Evolutionary conservation across 2,329 filamentous ascomycete species (phyloP).

Genomic region (Sporothrix pallida): DNA sequence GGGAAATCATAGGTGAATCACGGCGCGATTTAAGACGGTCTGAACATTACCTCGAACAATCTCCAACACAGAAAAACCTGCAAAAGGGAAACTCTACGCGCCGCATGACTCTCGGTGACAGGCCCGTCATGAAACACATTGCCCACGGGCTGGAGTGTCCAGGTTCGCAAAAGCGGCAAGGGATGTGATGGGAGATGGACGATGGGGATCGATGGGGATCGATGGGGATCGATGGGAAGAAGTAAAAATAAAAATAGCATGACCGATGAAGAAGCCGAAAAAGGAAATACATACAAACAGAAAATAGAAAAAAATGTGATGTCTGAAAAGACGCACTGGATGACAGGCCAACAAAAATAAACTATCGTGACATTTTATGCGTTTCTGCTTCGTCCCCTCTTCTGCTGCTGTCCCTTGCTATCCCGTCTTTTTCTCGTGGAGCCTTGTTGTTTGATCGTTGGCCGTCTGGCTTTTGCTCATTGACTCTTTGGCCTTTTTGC

Average conservation of each 20-base stretch:
- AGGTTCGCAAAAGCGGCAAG: slow-evolving; percentile 11
- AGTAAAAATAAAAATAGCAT: background rate
- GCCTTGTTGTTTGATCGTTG: background rate
- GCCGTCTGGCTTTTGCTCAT: background rate
- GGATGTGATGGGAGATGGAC: background rate
- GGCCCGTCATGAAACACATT: slow-evolving; percentile 16
- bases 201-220: background rate
- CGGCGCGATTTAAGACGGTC: background rate
- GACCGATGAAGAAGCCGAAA: background rate
- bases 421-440: background rate
- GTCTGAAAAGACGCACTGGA: background rate
- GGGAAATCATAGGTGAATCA: background rate
- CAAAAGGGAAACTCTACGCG: slow-evolving; percentile 23
- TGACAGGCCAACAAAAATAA: background rate
- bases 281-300: background rate
- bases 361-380: slow-evolving; percentile 19
- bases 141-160: background rate
- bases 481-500: background rate
- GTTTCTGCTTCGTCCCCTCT: slow-evolving; percentile 14
- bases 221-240: background rate
- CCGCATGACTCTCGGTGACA: slow-evolving; percentile 28
- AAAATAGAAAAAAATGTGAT: background rate
- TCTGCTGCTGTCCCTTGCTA: background rate
- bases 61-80: background rate
- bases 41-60: background rate